phyloP scores from a whole-genome alignment of 2,329 filamentous ascomycete genomes.

The Gremmenia infestans region DNA sequence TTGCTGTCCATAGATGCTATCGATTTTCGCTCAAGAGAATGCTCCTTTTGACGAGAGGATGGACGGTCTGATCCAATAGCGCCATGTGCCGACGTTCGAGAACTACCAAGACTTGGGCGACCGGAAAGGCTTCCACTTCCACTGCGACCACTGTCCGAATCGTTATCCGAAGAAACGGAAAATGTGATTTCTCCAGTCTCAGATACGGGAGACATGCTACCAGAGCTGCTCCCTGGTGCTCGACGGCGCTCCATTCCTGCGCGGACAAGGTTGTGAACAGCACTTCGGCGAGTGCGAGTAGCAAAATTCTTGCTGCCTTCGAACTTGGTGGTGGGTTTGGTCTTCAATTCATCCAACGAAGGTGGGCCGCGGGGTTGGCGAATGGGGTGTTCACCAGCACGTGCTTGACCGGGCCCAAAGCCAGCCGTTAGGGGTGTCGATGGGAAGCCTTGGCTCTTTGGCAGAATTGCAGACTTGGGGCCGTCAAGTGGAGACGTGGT shows the following conservation, averaged over 20 bases:
- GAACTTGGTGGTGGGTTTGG: constrained; percentile 85
- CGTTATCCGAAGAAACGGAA: constrained; percentile 64
- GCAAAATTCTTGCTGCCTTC: constrained; percentile 98
- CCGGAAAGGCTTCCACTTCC: constrained; percentile 77
- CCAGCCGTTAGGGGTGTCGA: constrained; percentile 71
- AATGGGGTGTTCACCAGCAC: constrained; percentile 88
- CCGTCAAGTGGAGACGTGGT: constrained; percentile 25
- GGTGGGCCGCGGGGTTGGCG: constrained; percentile 93
- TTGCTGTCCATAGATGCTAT: constrained; percentile 40
- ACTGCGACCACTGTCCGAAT: constrained; percentile 64
- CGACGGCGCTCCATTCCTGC: constrained; percentile 81
- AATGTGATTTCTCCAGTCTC: constrained; percentile 67
- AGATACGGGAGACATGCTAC: constrained; percentile 84
- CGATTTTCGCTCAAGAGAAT: constrained; percentile 51
- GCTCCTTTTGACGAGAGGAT: constrained; percentile 58
- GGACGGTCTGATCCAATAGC: constrained; percentile 87
- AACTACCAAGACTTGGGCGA: constrained; percentile 62
- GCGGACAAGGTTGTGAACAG: constrained; percentile 85
- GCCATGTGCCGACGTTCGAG: constrained; percentile 72
- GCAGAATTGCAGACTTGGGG: constrained; percentile 56
- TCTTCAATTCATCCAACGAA: constrained; percentile 81
- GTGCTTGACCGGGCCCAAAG: constrained; percentile 88
- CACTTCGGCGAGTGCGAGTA: constrained; percentile 83
- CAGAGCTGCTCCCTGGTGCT: constrained; percentile 66
- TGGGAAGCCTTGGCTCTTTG: constrained; percentile 77